Conservation (phyloP, 2,329 filamentous ascomycete genomes). For the Taxawa tesnikishii region DNA sequence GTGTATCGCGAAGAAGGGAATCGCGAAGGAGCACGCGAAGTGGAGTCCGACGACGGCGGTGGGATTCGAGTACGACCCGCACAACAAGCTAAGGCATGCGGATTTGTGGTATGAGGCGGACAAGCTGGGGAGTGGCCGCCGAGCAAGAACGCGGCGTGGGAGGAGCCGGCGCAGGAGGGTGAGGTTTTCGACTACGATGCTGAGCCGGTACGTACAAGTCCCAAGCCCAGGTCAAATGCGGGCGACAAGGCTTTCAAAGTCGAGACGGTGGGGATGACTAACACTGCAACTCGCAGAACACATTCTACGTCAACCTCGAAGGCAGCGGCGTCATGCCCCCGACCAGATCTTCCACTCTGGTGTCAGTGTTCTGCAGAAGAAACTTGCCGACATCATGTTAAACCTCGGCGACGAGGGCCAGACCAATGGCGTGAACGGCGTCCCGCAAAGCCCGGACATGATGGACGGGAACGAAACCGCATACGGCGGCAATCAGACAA, state of each 20-base stretch:
- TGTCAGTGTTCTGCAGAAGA: slow-evolving; percentile 79
- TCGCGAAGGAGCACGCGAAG: slow-evolving; percentile 97
- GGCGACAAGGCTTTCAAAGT: no score
- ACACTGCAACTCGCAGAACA: slow-evolving; percentile 3
- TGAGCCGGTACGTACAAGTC: slow-evolving; percentile 47
- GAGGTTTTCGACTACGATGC: slow-evolving; percentile 88
- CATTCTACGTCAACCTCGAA: slow-evolving; percentile 91
- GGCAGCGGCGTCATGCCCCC: slow-evolving; percentile 78
- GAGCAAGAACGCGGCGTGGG: slow-evolving; percentile 56
- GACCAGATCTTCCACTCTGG: slow-evolving; percentile 82
- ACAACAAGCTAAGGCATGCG: slow-evolving; percentile 86
- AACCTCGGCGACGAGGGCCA: slow-evolving; percentile 41
- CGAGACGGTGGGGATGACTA: neutral
- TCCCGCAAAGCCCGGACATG: slow-evolving; percentile 40
- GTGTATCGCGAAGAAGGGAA: slow-evolving; percentile 95
- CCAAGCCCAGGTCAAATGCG: no score
- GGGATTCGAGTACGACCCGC: slow-evolving; percentile 95
- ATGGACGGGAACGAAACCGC: slow-evolving; percentile 47
- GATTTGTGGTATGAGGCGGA: slow-evolving; percentile 94
- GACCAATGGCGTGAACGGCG: slow-evolving; percentile 41
- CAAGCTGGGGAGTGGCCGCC: slow-evolving; percentile 69
- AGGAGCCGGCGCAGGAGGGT: slow-evolving; percentile 67
- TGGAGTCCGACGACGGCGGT: slow-evolving; percentile 90
- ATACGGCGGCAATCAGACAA: slow-evolving; percentile 52
- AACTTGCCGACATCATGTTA: slow-evolving; percentile 69